A percentile compares a stretch with the other conserved stretches of the same genome.
Conservation (phyloP, 2,329 filamentous ascomycete genomes). For the Emergomyces africanus region DNA sequence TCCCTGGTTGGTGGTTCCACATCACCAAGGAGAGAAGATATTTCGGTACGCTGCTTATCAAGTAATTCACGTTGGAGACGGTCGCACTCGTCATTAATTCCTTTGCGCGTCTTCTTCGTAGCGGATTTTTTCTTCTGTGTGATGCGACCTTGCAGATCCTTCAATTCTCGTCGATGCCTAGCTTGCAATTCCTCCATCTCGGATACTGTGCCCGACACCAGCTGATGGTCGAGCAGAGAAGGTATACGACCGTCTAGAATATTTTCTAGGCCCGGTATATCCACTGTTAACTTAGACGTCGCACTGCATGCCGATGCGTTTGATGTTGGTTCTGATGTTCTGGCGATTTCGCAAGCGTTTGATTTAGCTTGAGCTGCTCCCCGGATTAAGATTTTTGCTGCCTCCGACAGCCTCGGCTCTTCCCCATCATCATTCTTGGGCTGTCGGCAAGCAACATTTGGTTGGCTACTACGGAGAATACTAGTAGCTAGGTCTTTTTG, state of each 20-base stretch:
- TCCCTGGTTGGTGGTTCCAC: constrained; percentile 8
- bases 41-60: constrained; percentile 41
- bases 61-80: constrained; percentile 43
- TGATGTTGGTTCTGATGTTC: too few species aligned
- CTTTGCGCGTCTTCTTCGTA: constrained; percentile 65
- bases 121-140: constrained; percentile 96
- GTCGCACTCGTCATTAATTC: constrained; percentile 55
- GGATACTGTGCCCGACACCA: background rate
- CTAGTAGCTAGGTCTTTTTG: too few species aligned
- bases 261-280: background rate
- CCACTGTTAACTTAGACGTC: background rate
- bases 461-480: too few species aligned
- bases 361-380: too few species aligned
- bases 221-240: too few species aligned
- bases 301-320: too few species aligned
- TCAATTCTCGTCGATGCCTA: constrained; percentile 77
- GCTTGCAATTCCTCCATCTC: constrained; percentile 63
- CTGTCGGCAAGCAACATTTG: constrained; percentile 12
- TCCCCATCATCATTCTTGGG: background rate
- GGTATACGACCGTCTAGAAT: background rate
- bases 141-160: constrained; percentile 70
- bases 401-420: constrained; percentile 16
- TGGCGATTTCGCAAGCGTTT: too few species aligned
- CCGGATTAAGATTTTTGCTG: constrained; percentile 10
- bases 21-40: constrained; percentile 32